Evolutionary conservation across 345 rosid genomes (phyloP).

Genomic region (Populus alba): DNA sequence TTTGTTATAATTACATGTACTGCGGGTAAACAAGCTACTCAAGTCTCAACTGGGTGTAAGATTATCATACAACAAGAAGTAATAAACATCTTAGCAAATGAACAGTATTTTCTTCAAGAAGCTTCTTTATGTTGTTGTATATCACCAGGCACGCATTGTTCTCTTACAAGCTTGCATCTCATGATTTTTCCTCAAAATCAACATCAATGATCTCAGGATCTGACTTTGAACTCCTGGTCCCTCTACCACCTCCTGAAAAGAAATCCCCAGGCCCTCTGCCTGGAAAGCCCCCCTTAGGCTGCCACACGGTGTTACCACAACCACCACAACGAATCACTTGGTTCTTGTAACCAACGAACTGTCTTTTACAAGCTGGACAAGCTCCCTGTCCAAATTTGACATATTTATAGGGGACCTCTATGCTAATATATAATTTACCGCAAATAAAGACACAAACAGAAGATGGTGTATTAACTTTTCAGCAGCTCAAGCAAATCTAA

Average conservation of each 20-base stretch:
- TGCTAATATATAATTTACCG: no score
- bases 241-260: conserved; percentile 50
- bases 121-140: no score
- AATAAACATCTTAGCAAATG: no score
- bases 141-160: no score
- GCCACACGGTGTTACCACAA: conserved; percentile 94
- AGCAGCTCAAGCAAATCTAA: no score
- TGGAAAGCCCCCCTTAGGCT: conserved; percentile 32
- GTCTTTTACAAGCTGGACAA: conserved; percentile 89
- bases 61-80: no score
- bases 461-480: background rate
- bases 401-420: no score
- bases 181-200: conserved; percentile 85
- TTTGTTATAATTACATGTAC: no score
- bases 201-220: conserved; percentile 73
- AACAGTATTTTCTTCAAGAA: no score
- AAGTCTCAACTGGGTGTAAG: no score
- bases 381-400: conserved; percentile 51
- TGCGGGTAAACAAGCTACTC: no score
- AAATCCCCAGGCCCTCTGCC: conserved; percentile 45
- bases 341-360: conserved; percentile 80
- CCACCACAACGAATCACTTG: conserved; percentile 67
- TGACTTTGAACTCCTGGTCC: conserved; percentile 37
- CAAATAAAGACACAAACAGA: background rate
- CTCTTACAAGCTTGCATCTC: background rate